A percentile compares a stretch with the other conserved stretches of the same genome.
These are phyloP conservation scores for Lentinula guzmanii DNA, from an alignment of 768 basidiomycete species.

Conservation along the genomic window DNA sequence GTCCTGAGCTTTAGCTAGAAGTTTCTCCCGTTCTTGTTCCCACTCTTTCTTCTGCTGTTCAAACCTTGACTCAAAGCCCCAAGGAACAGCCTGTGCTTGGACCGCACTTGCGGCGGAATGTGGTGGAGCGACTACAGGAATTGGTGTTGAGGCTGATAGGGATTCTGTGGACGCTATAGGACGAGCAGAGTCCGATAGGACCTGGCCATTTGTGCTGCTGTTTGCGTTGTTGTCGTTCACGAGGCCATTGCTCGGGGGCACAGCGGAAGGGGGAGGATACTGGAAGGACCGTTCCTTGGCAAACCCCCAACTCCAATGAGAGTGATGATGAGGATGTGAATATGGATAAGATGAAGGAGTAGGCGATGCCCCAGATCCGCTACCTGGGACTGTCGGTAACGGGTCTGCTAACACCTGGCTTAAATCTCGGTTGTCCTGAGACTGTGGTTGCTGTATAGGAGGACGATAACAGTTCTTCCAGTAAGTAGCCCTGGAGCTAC, in stretches of 20 bases:
- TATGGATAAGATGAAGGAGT: conserved; percentile 3
- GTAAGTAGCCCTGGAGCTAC: conserved; percentile 16
- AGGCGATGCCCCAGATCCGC: not conserved
- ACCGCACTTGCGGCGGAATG: not conserved
- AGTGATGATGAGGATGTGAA: conserved; percentile 6
- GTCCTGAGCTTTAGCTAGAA: conserved; percentile 44
- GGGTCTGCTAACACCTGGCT: not conserved
- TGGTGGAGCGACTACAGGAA: not conserved
- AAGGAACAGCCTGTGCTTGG: not conserved
- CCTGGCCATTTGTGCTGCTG: not conserved
- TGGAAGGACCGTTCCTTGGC: conserved; percentile 2
- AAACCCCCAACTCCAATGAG: conserved; percentile 8
- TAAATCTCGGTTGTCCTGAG: conserved; percentile 6
- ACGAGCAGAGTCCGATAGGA: not conserved
- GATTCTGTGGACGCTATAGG: conserved; percentile 3
- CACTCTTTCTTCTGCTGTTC: conserved; percentile 20
- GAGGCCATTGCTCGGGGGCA: not conserved
- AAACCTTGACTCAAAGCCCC: conserved; percentile 3
- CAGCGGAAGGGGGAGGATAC: not conserved
- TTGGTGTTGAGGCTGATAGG: not conserved
- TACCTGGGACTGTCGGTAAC: not conserved
- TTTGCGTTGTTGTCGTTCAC: not conserved
- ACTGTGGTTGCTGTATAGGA: conserved; percentile 4
- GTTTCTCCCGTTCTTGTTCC: conserved; percentile 42
- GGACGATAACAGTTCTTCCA: conserved; percentile 11